Conservation (phyloP, 1,139 yeast genomes). For the Lizanozyma gosingica region DNA sequence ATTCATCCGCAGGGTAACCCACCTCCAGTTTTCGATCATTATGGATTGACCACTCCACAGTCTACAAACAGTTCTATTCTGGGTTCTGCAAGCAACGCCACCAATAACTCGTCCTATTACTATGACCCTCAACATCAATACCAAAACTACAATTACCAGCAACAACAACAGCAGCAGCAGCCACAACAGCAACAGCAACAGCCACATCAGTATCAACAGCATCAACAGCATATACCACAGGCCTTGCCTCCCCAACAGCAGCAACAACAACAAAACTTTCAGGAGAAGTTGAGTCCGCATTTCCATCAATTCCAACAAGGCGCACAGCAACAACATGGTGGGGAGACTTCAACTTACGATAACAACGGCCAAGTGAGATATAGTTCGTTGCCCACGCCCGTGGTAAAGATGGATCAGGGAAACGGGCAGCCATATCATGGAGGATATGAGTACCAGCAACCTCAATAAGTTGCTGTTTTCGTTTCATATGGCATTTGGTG, state of each 20-base stretch:
- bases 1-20: constrained; percentile 12
- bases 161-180: constrained; percentile 10
- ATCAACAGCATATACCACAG: constrained; percentile 1
- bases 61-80: constrained; percentile 12
- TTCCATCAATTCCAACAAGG: not conserved
- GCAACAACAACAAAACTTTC: not conserved
- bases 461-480: not conserved
- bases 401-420: not conserved
- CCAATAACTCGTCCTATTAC: not conserved
- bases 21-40: constrained; percentile 4
- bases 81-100: not conserved
- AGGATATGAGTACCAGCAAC: not conserved
- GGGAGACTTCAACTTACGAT: not conserved
- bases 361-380: not conserved
- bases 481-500: not conserved
- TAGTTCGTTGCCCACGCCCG: not conserved
- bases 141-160: constrained; percentile 12
- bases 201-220: constrained; percentile 6
- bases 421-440: not conserved
- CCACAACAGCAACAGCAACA: constrained; percentile 10
- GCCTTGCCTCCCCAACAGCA: not conserved
- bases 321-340: not conserved
- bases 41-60: constrained; percentile 2
- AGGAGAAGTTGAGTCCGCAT: not conserved
- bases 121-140: constrained; percentile 9